A percentile compares a stretch with the other conserved stretches of the same genome.
These are phyloP conservation scores for Aaosphaeria pasadenensis DNA, from an alignment of 2,329 filamentous ascomycete species.

Conservation along the genomic window DNA sequence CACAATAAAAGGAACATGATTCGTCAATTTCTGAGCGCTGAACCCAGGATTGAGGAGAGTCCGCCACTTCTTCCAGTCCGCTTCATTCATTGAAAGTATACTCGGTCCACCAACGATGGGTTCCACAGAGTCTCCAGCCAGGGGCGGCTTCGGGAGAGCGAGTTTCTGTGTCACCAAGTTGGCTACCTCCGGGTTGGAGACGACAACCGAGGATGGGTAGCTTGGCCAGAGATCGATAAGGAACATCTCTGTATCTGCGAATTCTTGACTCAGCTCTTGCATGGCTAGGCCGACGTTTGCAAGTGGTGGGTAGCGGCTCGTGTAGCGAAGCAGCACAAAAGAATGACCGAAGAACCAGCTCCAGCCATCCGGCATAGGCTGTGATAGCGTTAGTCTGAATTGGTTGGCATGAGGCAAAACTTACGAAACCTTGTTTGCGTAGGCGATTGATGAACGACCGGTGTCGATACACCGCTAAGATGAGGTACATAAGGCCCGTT, in stretches of 20 bases:
- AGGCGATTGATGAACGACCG: no score
- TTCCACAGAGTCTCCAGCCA: neutral
- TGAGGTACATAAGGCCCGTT: no score
- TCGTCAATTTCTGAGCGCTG: constrained; percentile 6
- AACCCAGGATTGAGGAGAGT: constrained; percentile 13
- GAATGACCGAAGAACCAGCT: constrained; percentile 1
- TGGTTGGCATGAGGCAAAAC: no score
- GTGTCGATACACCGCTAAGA: no score
- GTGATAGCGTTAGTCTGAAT: no score
- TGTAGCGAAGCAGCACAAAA: neutral
- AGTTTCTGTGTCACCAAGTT: neutral
- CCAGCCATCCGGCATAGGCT: constrained; percentile 2
- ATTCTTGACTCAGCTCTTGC: neutral
- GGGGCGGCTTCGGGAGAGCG: neutral
- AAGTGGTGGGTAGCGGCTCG: neutral
- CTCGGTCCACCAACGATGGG: constrained; percentile 4
- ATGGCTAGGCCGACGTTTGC: constrained; percentile 1
- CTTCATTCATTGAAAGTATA: constrained; percentile 6
- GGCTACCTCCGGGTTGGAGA: neutral
- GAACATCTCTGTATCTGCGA: neutral
- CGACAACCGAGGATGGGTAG: neutral
- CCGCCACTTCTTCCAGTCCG: constrained; percentile 11
- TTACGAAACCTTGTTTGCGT: no score
- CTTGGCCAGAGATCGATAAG: neutral
- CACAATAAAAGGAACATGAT: neutral